These are phyloP conservation scores for Cladobotryum protrusum DNA, from an alignment of 2,329 filamentous ascomycete genomes.

Conservation along the genomic window DNA sequence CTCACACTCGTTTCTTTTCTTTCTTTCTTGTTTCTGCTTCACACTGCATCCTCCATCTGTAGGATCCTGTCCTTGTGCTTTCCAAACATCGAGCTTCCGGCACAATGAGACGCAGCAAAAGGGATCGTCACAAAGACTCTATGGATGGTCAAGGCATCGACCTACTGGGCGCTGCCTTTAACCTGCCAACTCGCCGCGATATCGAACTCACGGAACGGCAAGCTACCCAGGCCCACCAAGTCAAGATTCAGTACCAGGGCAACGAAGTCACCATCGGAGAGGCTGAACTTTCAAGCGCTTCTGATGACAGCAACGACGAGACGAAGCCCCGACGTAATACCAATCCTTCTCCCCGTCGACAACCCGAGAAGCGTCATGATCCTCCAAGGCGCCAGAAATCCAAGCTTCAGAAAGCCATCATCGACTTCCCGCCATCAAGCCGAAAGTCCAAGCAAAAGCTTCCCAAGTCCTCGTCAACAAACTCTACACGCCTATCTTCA, in stretches of 20 bases:
- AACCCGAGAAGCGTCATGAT: too few species aligned
- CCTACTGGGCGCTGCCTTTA: slow-evolving; percentile 16
- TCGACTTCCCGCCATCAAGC: too few species aligned
- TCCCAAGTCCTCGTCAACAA: neutral
- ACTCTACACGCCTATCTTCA: neutral
- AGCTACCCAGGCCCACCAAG: neutral
- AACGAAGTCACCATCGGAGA: slow-evolving; percentile 9
- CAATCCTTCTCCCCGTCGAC: too few species aligned
- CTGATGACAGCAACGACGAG: neutral
- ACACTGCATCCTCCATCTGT: neutral
- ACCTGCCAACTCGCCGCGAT: slow-evolving; percentile 14
- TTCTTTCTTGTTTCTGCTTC: neutral
- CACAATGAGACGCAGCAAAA: slow-evolving; percentile 14
- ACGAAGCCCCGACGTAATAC: neutral
- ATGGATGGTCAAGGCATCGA: slow-evolving; percentile 11
- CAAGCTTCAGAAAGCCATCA: too few species aligned
- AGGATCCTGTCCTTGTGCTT: neutral
- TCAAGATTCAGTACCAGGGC: slow-evolving; percentile 8
- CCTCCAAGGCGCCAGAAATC: too few species aligned
- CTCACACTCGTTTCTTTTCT: neutral
- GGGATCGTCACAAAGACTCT: slow-evolving; percentile 4
- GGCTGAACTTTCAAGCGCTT: neutral
- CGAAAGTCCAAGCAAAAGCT: neutral
- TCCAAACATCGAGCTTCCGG: neutral
- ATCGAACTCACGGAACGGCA: slow-evolving; percentile 9